Base-by-base conservation (phyloP, 768 basidiomycete genomes). In the Boletellus sp. region DNA sequence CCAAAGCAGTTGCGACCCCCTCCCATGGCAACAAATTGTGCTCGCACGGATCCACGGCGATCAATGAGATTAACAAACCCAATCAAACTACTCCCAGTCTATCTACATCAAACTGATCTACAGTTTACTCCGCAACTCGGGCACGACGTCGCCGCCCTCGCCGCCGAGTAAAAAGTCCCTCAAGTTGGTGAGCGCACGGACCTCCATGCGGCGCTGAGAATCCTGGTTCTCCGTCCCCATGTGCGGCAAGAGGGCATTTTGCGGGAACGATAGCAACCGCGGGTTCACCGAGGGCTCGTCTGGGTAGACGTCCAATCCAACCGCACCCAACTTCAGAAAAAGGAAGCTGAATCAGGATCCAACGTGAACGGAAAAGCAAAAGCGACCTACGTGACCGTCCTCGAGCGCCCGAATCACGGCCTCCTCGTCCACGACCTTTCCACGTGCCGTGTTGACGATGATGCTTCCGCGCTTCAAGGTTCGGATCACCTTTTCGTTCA, bases 191-290 rank as follows among this genome's bases (percentile, higher is more conserved):
- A 94, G 72, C 8, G 90, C 87, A n/a, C 87, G 80, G 32, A 90
- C 74, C 70, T 93, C 91, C 90, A 93, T 93, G 64, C 77, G 78
- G 50, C 76, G 77, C 64, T 90, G 87, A 6, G 86, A 78, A 59
- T 94, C 92, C 54, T 82, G 80, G 46, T 81, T 93, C 66, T 90
- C 84, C 0, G 91, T 93, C 7, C 94, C 94, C 84, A 95, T 85
- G 66, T 95, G 94, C 1, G 94, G 94, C 17, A 97, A 77, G 9
- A 97, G 74, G 26, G 86, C 86, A 54, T 91, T 84, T 54, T 92
- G 83, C 9, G 86, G 83, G 68, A 90, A 89, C n/a, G 80, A 78
- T 48, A 94, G 74, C 31, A 95, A 71, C 24, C 84, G 80, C 4
- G 88, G 85, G 59, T 92, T 86, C 36, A 92, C 81, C 40, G 78